Base-by-base conservation (phyloP, 768 basidiomycete genomes). In the Amanita rubescens region DNA sequence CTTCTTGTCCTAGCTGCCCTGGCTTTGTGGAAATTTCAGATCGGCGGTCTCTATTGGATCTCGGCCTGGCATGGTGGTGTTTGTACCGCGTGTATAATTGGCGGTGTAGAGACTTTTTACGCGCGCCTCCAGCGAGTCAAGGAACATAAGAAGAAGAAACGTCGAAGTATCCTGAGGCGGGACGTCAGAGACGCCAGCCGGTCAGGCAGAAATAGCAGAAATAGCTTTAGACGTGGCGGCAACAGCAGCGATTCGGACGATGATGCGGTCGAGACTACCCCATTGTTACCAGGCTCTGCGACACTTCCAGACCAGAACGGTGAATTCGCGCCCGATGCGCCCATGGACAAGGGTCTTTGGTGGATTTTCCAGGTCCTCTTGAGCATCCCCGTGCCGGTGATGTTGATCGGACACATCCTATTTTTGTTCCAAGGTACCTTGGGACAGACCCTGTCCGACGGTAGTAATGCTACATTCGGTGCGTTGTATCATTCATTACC, bases 21-120 rank as follows among this genome's bases (percentile, higher is more conserved):
- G 17, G 65, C 71, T 6, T 67, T 80, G 34, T 73, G 69, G 17
- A 65, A 63, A 5, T 55, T 69, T 2, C 62, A 70, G 14, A 58
- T 85, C 6, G 81, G 79, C 1, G 76, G 80, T 5, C 66, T 77
- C 12, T 87, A 86, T 60, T 75, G 81, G 57, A 58, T 83, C 27
- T 80, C 76, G 0, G 70, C 71, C 3, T 84, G 81, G 78, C 77
- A 84, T 53, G 60, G 64, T 0, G 70, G 71, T 22, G 66, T 74
- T 3, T 70, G 75, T 41, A 54, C 77, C 1, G 79, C 71, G 1
- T 65, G 73, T 24, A 49, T 73, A 1, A 48, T 78, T 9, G 69
- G 64, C 2, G 66, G 68, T 3, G 51, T 71, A 11, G 79, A 74
- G 60, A 70, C 35, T 48, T 63, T 15, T 27, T 42, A 20, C 24